A percentile compares a stretch with the other conserved stretches of the same genome.
Conservation (phyloP, 2,329 filamentous ascomycete species). For the Sphaerulina musiva region DNA sequence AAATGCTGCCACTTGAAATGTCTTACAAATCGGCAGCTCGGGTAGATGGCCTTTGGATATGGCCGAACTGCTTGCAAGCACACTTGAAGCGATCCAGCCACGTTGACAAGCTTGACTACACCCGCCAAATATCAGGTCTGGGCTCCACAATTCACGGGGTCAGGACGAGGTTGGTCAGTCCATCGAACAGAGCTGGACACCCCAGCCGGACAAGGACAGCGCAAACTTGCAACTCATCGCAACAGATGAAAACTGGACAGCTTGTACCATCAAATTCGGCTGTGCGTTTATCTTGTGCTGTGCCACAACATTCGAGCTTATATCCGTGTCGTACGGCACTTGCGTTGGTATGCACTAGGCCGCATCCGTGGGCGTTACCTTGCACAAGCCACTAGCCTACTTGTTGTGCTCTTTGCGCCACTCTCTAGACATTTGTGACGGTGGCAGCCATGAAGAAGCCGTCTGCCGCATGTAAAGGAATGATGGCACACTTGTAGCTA, state of each 20-base stretch:
- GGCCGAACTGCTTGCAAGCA: too few relatives aligned
- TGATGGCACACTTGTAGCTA: not conserved
- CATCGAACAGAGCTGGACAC: not conserved
- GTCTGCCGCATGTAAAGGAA: not conserved
- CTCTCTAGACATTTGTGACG: not conserved
- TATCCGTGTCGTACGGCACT: not conserved
- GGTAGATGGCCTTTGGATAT: not conserved
- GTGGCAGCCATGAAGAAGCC: not conserved
- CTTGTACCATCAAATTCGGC: not conserved
- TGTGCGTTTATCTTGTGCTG: not conserved
- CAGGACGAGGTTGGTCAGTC: not conserved
- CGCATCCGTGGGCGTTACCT: not conserved
- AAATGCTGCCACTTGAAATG: slow-evolving; percentile 17
- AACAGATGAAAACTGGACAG: too few relatives aligned
- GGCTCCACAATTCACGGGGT: too few relatives aligned
- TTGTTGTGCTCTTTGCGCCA: not conserved
- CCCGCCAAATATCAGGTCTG: too few relatives aligned
- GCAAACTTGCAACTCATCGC: too few relatives aligned
- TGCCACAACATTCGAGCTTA: not conserved
- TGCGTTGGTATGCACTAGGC: not conserved
- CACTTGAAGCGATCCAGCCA: too few relatives aligned
- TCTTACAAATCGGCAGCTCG: not conserved
- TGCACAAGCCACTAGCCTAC: not conserved
- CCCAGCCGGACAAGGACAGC: not conserved
- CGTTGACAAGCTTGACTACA: too few relatives aligned